Evolutionary conservation across 2,329 filamentous ascomycete species (phyloP).

Genomic region (Fusarium subglutinans): DNA sequence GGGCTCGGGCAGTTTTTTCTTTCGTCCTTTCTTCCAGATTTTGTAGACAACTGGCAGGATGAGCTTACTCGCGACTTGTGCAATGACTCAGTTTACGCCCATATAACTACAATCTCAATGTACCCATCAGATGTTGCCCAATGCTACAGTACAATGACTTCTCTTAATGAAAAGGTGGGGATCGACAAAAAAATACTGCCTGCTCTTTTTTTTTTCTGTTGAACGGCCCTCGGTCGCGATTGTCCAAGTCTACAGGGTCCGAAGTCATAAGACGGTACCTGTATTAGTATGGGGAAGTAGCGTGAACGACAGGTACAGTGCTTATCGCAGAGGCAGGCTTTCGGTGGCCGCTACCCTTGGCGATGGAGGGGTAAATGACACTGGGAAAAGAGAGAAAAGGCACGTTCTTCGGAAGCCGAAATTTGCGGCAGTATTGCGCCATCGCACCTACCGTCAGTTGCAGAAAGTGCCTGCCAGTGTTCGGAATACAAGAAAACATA

Average conservation of each 20-base stretch:
- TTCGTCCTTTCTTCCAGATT: not conserved
- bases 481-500: not conserved
- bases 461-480: not conserved
- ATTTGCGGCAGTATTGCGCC: constrained; percentile 39
- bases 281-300: constrained; percentile 1
- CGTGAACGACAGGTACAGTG: constrained; percentile 20
- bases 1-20: constrained; percentile 6
- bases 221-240: constrained; percentile 35
- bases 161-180: constrained; percentile 7
- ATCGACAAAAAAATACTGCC: constrained; percentile 8
- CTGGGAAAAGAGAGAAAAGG: constrained; percentile 26
- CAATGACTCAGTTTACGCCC: constrained; percentile 4
- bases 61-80: constrained; percentile 14
- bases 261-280: constrained; percentile 30
- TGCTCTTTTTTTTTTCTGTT: constrained; percentile 13
- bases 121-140: constrained; percentile 16
- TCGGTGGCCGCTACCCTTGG: constrained; percentile 23
- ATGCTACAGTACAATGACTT: constrained; percentile 14
- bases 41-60: not conserved
- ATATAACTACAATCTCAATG: not conserved
- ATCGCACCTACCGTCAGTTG: constrained; percentile 31
- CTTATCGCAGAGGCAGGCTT: constrained; percentile 29
- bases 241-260: constrained; percentile 21
- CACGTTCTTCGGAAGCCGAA: constrained; percentile 26
- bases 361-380: constrained; percentile 39